Evolutionary conservation across 352 stramenopile genomes (phyloP).

Genomic region (Pythium brassicae): DNA sequence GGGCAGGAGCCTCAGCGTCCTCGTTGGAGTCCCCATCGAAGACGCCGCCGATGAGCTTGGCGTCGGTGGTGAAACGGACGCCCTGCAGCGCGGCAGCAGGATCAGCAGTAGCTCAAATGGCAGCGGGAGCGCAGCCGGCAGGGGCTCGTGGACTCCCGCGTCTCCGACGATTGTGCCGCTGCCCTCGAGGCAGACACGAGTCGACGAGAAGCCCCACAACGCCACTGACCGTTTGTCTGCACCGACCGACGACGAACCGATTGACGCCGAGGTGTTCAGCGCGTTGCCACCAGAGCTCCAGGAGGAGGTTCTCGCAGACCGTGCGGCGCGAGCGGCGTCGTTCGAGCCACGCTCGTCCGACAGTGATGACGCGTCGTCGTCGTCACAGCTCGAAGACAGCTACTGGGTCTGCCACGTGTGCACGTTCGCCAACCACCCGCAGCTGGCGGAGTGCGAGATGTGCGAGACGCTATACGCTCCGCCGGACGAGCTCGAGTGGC

Average conservation of each 20-base stretch:
- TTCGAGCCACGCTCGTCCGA: neutral
- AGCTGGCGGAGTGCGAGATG: slow-evolving; percentile 67
- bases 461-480: slow-evolving; percentile 45
- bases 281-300: slow-evolving; percentile 15
- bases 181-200: neutral
- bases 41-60: slow-evolving; percentile 2
- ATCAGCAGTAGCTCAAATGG: too few species aligned
- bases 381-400: neutral
- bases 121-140: neutral
- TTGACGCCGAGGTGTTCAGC: slow-evolving; percentile 14
- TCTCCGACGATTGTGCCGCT: slow-evolving; percentile 14
- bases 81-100: neutral
- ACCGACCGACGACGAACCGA: neutral
- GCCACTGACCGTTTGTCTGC: neutral
- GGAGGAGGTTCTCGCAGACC: slow-evolving; percentile 11
- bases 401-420: slow-evolving; percentile 70
- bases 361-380: neutral
- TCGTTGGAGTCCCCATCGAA: slow-evolving; percentile 16
- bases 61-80: neutral
- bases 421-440: slow-evolving; percentile 75
- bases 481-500: slow-evolving; percentile 11
- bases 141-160: slow-evolving; percentile 4
- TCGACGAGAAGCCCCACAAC: too few species aligned
- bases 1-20: neutral
- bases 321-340: slow-evolving; percentile 2